phyloP scores from a whole-genome alignment of 192 early-diverging fungal genomes.

The Backusella macrospora region DNA sequence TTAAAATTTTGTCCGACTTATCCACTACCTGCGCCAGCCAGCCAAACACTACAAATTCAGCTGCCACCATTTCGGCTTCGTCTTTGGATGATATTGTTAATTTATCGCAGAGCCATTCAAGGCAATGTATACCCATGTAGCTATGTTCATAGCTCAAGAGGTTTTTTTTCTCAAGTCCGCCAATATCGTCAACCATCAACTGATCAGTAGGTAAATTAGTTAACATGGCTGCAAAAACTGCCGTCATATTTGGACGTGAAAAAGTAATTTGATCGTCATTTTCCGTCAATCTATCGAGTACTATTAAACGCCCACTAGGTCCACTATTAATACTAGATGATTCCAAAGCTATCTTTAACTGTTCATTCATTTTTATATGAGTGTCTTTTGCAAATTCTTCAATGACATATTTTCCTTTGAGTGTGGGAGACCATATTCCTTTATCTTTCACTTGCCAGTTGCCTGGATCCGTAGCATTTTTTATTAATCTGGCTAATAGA shows the following conservation, averaged over 20 bases:
- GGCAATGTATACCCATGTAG: constrained; percentile 12
- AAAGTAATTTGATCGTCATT: constrained; percentile 49
- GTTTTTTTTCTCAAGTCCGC: constrained; percentile 10
- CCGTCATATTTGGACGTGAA: constrained; percentile 39
- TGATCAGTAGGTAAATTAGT: constrained; percentile 40
- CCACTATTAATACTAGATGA: not conserved
- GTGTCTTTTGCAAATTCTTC: constrained; percentile 40
- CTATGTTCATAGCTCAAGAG: not conserved
- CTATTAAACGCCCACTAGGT: constrained; percentile 1
- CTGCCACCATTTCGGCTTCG: constrained; percentile 46
- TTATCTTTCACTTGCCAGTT: constrained; percentile 49
- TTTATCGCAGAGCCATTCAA: constrained; percentile 52
- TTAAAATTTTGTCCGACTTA: constrained; percentile 21
- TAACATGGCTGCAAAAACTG: constrained; percentile 47
- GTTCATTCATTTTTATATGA: constrained; percentile 25
- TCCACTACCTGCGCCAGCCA: constrained; percentile 43
- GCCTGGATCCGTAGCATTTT: constrained; percentile 42
- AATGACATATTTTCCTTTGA: constrained; percentile 53
- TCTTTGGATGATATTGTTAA: constrained; percentile 48
- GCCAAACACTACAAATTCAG: constrained; percentile 48
- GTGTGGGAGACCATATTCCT: constrained; percentile 46
- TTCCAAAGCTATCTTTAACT: not conserved
- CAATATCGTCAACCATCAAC: constrained; percentile 26
- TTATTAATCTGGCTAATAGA: constrained; percentile 53
- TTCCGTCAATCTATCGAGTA: constrained; percentile 19